These are phyloP conservation scores for Hibiscus mutabilis DNA, from an alignment of 345 rosid genomes.

Conservation along the genomic window DNA sequence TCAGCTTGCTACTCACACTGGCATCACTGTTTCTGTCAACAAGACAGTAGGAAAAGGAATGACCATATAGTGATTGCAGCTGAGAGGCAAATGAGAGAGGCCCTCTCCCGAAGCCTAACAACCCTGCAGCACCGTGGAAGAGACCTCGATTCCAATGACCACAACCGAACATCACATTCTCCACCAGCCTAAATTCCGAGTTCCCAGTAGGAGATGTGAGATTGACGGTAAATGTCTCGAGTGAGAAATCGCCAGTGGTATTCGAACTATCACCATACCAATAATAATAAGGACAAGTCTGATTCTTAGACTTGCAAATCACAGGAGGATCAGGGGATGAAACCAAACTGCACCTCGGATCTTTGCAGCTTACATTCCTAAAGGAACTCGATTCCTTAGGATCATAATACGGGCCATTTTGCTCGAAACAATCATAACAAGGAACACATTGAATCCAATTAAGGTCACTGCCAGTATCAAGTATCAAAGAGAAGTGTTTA, in stretches of 20 bases:
- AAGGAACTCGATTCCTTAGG: constrained; percentile 57
- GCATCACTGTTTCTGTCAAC: constrained; percentile 59
- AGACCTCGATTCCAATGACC: constrained; percentile 92
- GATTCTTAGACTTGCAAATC: constrained; percentile 53
- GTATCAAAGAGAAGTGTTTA: constrained; percentile 79
- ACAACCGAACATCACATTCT: constrained; percentile 81
- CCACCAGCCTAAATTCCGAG: constrained; percentile 43
- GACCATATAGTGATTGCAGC: constrained; percentile 73
- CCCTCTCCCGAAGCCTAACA: constrained; percentile 86
- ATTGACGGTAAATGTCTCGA: constrained; percentile 74
- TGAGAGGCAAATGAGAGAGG: constrained; percentile 81
- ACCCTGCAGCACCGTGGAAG: constrained; percentile 78
- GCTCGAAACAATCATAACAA: constrained; percentile 83
- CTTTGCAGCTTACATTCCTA: constrained; percentile 58
- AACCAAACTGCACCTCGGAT: constrained; percentile 60
- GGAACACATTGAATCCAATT: constrained; percentile 93
- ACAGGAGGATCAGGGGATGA: constrained; percentile 63
- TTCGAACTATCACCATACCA: constrained; percentile 90
- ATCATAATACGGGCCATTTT: constrained; percentile 66
- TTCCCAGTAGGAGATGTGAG: constrained; percentile 40
- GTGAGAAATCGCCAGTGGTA: constrained; percentile 77
- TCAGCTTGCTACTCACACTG: constrained; percentile 70
- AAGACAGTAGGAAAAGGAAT: constrained; percentile 84
- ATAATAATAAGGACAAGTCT: constrained; percentile 79
- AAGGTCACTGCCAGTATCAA: constrained; percentile 94